Evolutionary conservation across 2,329 filamentous ascomycete species (phyloP).

Genomic region (Tolypocladium cylindrosporum): DNA sequence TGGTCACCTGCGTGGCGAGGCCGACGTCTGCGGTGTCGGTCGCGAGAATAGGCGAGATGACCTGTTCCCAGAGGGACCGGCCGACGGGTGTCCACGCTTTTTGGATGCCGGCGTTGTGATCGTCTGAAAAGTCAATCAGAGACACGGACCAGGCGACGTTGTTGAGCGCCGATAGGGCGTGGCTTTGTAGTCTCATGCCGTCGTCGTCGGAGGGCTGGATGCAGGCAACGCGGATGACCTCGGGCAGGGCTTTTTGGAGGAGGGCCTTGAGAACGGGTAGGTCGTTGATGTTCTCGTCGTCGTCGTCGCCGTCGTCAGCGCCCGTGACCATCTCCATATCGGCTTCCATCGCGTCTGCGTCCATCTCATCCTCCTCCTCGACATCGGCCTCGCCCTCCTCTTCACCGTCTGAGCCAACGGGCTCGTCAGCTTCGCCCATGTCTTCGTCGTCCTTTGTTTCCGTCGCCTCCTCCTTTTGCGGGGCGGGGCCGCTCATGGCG

Average conservation of each 20-base stretch:
- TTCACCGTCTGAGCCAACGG: constrained; percentile 21
- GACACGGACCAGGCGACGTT: constrained; percentile 60
- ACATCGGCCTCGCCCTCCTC: constrained; percentile 23
- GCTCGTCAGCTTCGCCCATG: constrained; percentile 26
- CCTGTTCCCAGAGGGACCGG: constrained; percentile 45
- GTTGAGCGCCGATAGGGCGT: constrained; percentile 51
- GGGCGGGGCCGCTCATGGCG: constrained; percentile 27
- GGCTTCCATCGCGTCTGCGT: constrained; percentile 45
- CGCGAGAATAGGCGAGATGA: constrained; percentile 46
- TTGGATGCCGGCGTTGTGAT: constrained; percentile 40
- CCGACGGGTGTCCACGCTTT: constrained; percentile 44
- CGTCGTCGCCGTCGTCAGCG: constrained; percentile 28
- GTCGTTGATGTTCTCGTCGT: constrained; percentile 32
- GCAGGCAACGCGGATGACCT: constrained; percentile 37
- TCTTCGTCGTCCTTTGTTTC: constrained; percentile 29
- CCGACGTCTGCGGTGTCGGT: constrained; percentile 52
- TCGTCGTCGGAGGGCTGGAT: constrained; percentile 30
- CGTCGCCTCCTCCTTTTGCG: constrained; percentile 18
- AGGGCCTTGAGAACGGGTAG: constrained; percentile 41
- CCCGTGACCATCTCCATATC: constrained; percentile 58
- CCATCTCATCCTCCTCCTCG: constrained; percentile 42
- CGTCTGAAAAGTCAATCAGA: constrained; percentile 46
- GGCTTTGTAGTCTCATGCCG: constrained; percentile 34
- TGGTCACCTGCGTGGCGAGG: constrained; percentile 53
- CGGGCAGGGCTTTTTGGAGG: constrained; percentile 23